Conservation (phyloP, 345 rosid species). For the Heritiera littoralis region DNA sequence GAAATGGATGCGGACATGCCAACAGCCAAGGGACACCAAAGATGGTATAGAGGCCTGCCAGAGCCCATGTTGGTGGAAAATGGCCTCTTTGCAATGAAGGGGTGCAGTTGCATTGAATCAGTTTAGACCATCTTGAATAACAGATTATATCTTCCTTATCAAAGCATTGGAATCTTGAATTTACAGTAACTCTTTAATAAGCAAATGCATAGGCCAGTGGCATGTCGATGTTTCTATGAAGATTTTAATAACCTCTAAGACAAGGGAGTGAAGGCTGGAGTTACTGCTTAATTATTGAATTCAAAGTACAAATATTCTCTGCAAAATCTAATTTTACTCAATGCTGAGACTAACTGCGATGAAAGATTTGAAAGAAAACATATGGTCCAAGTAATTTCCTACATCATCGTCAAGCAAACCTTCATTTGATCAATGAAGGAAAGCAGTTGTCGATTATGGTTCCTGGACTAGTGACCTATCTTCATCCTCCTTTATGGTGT, state of each 20-base stretch:
- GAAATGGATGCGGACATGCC: background rate
- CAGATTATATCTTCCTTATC: background rate
- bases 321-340: background rate
- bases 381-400: background rate
- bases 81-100: background rate
- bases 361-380: background rate
- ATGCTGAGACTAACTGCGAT: background rate
- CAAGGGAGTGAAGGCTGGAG: background rate
- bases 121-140: background rate
- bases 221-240: background rate
- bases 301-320: background rate
- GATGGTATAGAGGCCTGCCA: background rate
- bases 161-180: background rate
- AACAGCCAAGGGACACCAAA: background rate
- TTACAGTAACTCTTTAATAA: background rate
- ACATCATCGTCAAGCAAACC: background rate
- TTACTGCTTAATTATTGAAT: conserved; percentile 5
- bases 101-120: background rate
- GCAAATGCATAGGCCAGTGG: background rate
- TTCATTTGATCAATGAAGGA: background rate
- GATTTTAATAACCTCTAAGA: background rate
- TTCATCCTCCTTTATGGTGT: conserved; percentile 54
- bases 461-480: conserved; percentile 43
- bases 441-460: conserved; percentile 17
- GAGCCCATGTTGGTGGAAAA: background rate